Evolutionary conservation across 352 stramenopile species (phyloP), one percentile per base, ranked within the genome.

Genomic region (Phytophthora tentaculata): DNA sequence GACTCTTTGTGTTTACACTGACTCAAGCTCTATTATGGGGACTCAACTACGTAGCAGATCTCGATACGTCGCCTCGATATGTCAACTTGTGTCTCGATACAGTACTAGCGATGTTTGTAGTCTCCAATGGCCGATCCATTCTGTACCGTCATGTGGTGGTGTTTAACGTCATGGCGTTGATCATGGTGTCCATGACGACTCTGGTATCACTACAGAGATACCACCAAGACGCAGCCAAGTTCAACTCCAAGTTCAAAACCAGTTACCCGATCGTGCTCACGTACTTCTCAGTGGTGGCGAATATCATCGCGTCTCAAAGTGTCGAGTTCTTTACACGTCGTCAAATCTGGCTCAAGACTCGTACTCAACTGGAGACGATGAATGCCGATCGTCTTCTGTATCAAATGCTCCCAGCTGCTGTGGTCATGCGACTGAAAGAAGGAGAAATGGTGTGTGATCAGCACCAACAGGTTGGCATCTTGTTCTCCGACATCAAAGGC

Each of bases 401-500:
- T 51, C 90, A 96, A 61, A 96, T 97, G 88, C 71, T 97, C 0
- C 90, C 89, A 0, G 82, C 83, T 0, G 86, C 89, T 0, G 86
- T 96, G 8, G 84, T 96, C 2, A 92, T 92, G 82, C 74, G 90
- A 10, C 74, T 96, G 5, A 96, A 96, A 64, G 84, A 94, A 59
- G 86, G 87, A 10, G 86, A 95, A 59, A 89, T 79, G 29, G 85
- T 96, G 9, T 94, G 85, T 49, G 86, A 96, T 44, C 83, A 96
- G 69, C 86, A 96, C 45, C 88, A 95, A 54, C 83, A 94, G 57
- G 86, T 96, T 4, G 86, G 88, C 0, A 94, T 98, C 20, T 61
- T 98, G 1, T 98, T 97, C 63, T 96, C 82, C 1, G 91, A 97
- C 56, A 97, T 97, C 63, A 95, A 96, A 29, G 91, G 89, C 0